Evolutionary conservation across 1,284 basidiomycete genomes (phyloP), one percentile per base, ranked within the genome.

Genomic region (Tylopilus orsonianus): DNA sequence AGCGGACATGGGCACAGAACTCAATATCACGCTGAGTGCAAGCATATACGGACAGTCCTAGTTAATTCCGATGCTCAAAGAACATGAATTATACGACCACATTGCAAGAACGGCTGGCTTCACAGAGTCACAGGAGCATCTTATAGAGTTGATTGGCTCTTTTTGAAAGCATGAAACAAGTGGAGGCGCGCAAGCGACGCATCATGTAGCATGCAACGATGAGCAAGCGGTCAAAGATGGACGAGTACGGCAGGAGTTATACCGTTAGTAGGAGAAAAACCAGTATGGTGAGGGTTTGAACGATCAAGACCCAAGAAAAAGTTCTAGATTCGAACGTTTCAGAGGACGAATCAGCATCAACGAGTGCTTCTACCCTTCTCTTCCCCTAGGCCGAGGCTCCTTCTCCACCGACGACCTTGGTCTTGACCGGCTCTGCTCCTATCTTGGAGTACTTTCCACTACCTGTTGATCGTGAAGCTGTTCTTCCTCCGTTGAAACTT

Each of bases 271-370:
- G 83, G 69, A 80, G 93, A 59, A 97, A 97, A 71, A 90, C 90
- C 49, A 89, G 87, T 59, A 75, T 84, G 2, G 92, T 93, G 19
- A 79, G 93, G 41, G 93, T 95, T 2, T 99, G 96, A 95, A 85
- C 97, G 71, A 88, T 97, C 46, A 86, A 87, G n/a, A 77, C 83
- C 10, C 77, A 81, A 46, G 56, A 66, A 40, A 83, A 85, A 5
- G 75, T 80, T 5, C 75, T 80, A 49, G 56, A 64, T 18, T 57
- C 65, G 8, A 38, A 51, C 4, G 46, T 44, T 5, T 35, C 47
- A 30, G 48, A 57, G 8, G 55, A 55, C 2, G 54, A 52, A 35
- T 18, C 52, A 14, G 23, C 41, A 16, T 34, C 45, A 4, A 36
- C 53, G n/a, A n/a, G n/a, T n/a, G n/a, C n/a, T n/a, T n/a, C n/a